These are phyloP conservation scores for Penicillium egyptiacum DNA, from an alignment of 495 filamentous ascomycete species.

Conservation along the genomic window DNA sequence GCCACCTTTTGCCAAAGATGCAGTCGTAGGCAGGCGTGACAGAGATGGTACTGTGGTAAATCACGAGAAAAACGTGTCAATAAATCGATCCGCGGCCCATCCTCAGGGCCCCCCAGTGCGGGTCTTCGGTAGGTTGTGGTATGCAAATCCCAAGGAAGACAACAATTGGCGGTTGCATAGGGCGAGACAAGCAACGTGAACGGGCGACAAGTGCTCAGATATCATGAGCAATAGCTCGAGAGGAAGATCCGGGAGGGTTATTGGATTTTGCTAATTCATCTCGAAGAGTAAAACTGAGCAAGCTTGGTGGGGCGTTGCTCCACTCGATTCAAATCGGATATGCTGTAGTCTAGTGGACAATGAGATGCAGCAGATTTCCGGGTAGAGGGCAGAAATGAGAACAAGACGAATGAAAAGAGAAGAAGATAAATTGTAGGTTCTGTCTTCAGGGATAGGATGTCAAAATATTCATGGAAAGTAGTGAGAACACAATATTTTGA, in stretches of 20 bases:
- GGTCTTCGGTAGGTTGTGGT: neutral
- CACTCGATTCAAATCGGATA: no score
- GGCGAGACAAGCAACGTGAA: neutral
- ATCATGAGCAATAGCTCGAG: slow-evolving; percentile 4
- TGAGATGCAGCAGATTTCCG: no score
- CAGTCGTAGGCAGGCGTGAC: slow-evolving; percentile 1
- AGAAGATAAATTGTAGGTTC: neutral
- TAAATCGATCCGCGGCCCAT: neutral
- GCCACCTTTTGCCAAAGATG: neutral
- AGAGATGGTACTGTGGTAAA: slow-evolving; percentile 6
- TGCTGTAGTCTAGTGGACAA: no score
- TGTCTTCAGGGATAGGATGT: no score
- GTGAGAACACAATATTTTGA: neutral
- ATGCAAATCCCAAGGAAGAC: neutral
- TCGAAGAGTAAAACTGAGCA: no score
- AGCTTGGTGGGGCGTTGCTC: no score
- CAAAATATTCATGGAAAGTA: neutral
- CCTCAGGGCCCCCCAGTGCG: neutral
- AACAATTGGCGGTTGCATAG: neutral
- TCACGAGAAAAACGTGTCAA: slow-evolving; percentile 2
- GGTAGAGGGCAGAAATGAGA: neutral
- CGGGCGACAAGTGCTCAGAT: neutral
- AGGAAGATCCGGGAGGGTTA: neutral
- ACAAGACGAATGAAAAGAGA: neutral
- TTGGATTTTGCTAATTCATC: no score